Evolutionary conservation across 163 green algal genomes (phyloP).

Genomic region (Coccomyxa subellipsoidea): DNA sequence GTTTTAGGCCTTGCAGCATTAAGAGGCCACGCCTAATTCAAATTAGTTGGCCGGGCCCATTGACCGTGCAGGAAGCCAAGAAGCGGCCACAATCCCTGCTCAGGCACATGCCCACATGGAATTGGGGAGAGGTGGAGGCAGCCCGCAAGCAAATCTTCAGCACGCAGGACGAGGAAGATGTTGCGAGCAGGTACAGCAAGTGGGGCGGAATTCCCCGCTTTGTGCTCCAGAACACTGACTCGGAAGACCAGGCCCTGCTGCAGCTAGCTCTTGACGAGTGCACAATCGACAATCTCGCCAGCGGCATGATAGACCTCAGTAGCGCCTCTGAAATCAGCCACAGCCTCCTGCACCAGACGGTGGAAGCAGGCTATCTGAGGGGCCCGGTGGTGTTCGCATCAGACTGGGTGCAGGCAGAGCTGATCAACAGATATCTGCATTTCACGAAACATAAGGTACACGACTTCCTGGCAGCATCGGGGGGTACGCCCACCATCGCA

Average conservation of each 20-base stretch:
- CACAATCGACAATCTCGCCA: not conserved
- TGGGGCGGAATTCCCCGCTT: not conserved
- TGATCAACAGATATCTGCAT: not conserved
- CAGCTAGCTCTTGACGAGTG: not conserved
- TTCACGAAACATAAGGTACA: not conserved
- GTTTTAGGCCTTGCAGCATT: too few species aligned
- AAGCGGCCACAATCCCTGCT: not conserved
- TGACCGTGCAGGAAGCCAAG: not conserved
- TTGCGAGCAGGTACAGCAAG: not conserved
- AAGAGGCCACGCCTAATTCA: too few species aligned
- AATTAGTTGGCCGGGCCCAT: not conserved
- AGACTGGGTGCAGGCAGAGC: conserved; percentile 9
- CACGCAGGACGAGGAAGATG: not conserved
- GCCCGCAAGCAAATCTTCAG: not conserved
- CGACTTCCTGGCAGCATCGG: not conserved
- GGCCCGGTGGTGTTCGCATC: conserved; percentile 2
- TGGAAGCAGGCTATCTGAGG: not conserved
- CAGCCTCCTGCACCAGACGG: not conserved
- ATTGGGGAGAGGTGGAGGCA: not conserved
- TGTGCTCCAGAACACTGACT: not conserved
- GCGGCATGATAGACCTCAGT: not conserved
- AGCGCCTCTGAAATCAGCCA: not conserved
- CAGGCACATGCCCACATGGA: not conserved
- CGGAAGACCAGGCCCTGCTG: not conserved
- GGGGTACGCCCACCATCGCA: not conserved